Base-by-base conservation (phyloP, 257 asterid species). In the Solanum paucissectum region DNA sequence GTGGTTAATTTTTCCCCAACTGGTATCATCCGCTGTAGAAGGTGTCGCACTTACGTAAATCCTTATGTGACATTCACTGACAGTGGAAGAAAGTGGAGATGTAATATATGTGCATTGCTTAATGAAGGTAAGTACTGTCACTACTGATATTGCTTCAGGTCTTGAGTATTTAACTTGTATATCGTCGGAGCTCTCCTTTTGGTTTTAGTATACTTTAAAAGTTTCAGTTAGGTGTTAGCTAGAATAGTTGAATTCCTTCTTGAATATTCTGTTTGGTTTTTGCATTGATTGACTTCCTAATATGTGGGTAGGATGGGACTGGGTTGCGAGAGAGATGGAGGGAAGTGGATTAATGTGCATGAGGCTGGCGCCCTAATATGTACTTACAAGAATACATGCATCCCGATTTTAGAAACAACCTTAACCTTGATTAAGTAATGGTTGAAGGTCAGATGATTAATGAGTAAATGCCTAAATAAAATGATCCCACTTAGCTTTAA, bases 41-140 rank as follows among this genome's bases (percentile, higher is more conserved):
- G 94, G 91, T 96, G 99, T 90, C 98, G 98, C 52, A 93, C 98
- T 21, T 93, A 94, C 89, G 92, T 96, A 87, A 96, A 96, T 88
- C 99, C 99, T 10, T 94, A 87, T 69, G 95, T 93, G 90, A 74
- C 94, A n/a, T 96, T 95, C 90, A 89, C 94, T 40, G 98, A 96
- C 62, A 90, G 92, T 89, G 99, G 98, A 87, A 93, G 96, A 90
- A 94, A 92, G 92, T 96, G 98, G 98, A 93, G 91, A 87, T 96
- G 98, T 93, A 96, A 96, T 89, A 94, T 96, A 74, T 95, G 99
- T 88, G 91, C 96, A 34, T 89, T 92, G 86, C 93, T 91, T 81
- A 96, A 96, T 90, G 95, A 96, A 79, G 99, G 98, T 95, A 89
- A 87, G 29, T 49, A 49, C 58, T 76, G 34, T n/a, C 34, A n/a